Evolutionary conservation across 1,139 yeast genomes (phyloP), one percentile per base, ranked within the genome.

Genomic region (Tardiomyces digboiensis): DNA sequence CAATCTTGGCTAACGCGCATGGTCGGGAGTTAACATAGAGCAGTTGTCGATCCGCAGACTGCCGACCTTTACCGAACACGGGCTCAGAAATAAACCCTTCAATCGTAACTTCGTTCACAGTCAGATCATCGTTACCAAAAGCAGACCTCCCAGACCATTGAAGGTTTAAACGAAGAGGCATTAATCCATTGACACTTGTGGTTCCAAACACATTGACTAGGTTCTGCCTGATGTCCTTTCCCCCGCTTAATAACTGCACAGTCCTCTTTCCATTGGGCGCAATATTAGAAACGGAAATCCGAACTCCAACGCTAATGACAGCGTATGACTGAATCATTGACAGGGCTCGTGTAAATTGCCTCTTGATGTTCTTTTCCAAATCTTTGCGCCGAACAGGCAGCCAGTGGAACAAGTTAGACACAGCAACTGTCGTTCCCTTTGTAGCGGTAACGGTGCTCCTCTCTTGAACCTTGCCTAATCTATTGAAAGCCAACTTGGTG

Each of bases 1-100:
- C 55, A 20, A 89, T 57, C 33, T 70, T 68, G 22, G 80, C 78
- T 51, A 81, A 67, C 1, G 64, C 58, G 3, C 87, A 77, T 0
- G 98, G 98, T 45, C 98, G 67, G 26, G 71, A 69, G 58, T 93
- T 93, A 22, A 91, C 70, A 53, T 66, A 89, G 33, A 84, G 54
- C 44, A 75, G 74, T 59, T 91, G 98, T 19, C 95, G 68, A 58
- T 88, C 97, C 19, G 74, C 68, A 1, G 82, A 65, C 8, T 79
- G 70, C 37, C 95, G 67, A 0, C 88, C 87, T 57, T 79, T 72
- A 0, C 96, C 96, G 62, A 82, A 81, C 0, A 91, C 80, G 39
- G 81, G 78, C 49, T 79, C 76, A 0, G 97, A 87, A 2, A 89
- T 72, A 48, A 64, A 71, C 0, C 98, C 98, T 3, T 53, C 50